These are phyloP conservation scores for Stenocarpella maydis DNA, from an alignment of 2,329 filamentous ascomycete species.

Conservation along the genomic window DNA sequence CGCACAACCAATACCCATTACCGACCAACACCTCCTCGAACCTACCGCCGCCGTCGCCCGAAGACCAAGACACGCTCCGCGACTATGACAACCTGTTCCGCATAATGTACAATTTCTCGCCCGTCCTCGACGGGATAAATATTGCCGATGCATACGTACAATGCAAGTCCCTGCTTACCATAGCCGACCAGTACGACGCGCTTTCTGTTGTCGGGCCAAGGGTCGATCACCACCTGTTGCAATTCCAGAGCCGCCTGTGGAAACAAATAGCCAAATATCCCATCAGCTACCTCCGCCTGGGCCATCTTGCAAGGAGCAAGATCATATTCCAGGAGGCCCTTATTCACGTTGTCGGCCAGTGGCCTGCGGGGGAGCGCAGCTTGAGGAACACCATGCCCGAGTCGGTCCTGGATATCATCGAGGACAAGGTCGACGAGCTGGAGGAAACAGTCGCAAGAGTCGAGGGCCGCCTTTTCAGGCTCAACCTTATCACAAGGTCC, in stretches of 20 bases:
- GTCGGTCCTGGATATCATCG: slow-evolving; percentile 84
- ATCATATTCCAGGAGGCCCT: slow-evolving; percentile 88
- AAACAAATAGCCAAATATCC: slow-evolving; percentile 98
- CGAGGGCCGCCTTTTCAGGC: slow-evolving; percentile 82
- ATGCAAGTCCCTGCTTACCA: slow-evolving; percentile 85
- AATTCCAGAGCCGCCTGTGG: slow-evolving; percentile 90
- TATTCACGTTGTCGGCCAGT: slow-evolving; percentile 93
- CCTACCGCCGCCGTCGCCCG: slow-evolving; percentile 58
- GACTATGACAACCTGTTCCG: slow-evolving; percentile 97
- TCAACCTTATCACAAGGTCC: slow-evolving; percentile 78
- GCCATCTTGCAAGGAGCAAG: slow-evolving; percentile 83
- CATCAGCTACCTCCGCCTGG: slow-evolving; percentile 88
- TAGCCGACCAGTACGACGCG: slow-evolving; percentile 96
- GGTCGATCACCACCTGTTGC: slow-evolving; percentile 91
- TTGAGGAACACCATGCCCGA: slow-evolving; percentile 78
- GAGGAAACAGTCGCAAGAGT: slow-evolving; percentile 82
- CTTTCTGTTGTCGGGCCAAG: slow-evolving; percentile 86
- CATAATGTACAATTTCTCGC: slow-evolving; percentile 93
- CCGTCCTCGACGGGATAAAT: slow-evolving; percentile 81
- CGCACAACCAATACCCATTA: slow-evolving; percentile 52
- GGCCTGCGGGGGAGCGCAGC: slow-evolving; percentile 82
- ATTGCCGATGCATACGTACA: slow-evolving; percentile 94
- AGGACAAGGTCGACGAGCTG: slow-evolving; percentile 93
- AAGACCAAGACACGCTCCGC: slow-evolving; percentile 79
- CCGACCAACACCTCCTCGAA: slow-evolving; percentile 37